Evolutionary conservation across 2,329 filamentous ascomycete species (phyloP), one percentile per base, ranked within the genome.

Genomic region (Fusarium napiforme): DNA sequence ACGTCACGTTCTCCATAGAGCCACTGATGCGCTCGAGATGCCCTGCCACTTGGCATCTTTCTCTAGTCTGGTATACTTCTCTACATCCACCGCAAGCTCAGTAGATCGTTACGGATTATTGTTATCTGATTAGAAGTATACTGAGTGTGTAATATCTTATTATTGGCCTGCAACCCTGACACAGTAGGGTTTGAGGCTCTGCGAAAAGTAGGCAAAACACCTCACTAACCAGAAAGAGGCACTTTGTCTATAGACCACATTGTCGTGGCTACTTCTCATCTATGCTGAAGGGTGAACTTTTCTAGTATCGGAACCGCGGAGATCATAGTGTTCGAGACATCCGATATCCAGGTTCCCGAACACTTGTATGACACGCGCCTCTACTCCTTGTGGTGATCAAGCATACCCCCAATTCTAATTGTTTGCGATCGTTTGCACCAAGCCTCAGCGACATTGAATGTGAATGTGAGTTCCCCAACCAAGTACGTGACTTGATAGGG

Each of bases 231-330:
- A 34, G 30, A 34, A 23, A 23, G 21, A 23, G 15, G 5, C 18
- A 56, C 21, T 32, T 23, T 30, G 5, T 15, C 28, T 5, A 87
- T 84, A 3, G 87, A 86, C 87, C 87, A 89, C 86, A 89, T 88
- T 46, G 86, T 82, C 85, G 87, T 87, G 8, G 83, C 87, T 64
- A 87, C 84, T 19, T 76, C 74, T 81, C 80, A 82, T 79, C 94
- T 93, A 4, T 93, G 93, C 80, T 95, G 88, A 60, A 10, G 93
- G 92, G 43, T 95, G 88, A 76, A 96, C 95, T 71, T 95, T 94
- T 79, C 96, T 92, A 45, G 92, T 91, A 76, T 93, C 89, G 6
- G 93, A 93, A 0, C 93, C 93, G 57, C 93, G 87, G 49, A 96
- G 84, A 5, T 9, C 4, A 26, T 45, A 26, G 16, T 12, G 42